Percentiles rank a stretch among this genome's conserved stretches.
These are phyloP conservation scores for Oligophagozyma castellii DNA, from an alignment of 1,139 yeast genomes.

Conservation along the genomic window DNA sequence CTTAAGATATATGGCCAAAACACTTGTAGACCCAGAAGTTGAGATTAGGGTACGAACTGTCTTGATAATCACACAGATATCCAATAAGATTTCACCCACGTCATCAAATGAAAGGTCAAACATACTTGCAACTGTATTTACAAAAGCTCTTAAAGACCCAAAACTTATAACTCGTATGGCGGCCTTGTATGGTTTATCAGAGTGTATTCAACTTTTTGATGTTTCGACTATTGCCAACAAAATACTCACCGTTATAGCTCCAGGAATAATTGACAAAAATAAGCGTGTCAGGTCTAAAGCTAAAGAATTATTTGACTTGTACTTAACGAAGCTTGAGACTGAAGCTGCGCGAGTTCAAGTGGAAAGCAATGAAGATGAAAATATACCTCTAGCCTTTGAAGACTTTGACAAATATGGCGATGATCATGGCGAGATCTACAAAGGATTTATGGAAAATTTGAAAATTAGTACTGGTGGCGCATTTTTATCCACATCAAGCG, in stretches of 20 bases:
- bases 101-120: conserved; percentile 39
- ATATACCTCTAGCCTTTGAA: conserved; percentile 5
- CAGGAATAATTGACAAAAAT: conserved; percentile 65
- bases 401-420: conserved; percentile 16
- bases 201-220: conserved; percentile 50
- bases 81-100: conserved; percentile 41
- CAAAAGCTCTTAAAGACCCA: conserved; percentile 71
- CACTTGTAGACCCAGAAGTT: conserved; percentile 75
- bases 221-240: conserved; percentile 70
- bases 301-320: conserved; percentile 46
- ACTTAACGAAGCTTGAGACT: conserved; percentile 47
- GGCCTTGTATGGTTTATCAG: conserved; percentile 62
- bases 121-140: conserved; percentile 77
- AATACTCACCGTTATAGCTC: conserved; percentile 76
- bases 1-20: conserved; percentile 66
- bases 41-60: conserved; percentile 82
- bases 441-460: conserved; percentile 19
- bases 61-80: conserved; percentile 57
- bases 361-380: conserved; percentile 30
- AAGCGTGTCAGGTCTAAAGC: conserved; percentile 63
- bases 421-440: conserved; percentile 9
- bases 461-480: conserved; percentile 4
- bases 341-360: conserved; percentile 46
- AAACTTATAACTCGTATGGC: conserved; percentile 65
- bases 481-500: background rate